Evolutionary conservation across 2,329 filamentous ascomycete species (phyloP).

Genomic region (Chrysosporium keratinophilum): DNA sequence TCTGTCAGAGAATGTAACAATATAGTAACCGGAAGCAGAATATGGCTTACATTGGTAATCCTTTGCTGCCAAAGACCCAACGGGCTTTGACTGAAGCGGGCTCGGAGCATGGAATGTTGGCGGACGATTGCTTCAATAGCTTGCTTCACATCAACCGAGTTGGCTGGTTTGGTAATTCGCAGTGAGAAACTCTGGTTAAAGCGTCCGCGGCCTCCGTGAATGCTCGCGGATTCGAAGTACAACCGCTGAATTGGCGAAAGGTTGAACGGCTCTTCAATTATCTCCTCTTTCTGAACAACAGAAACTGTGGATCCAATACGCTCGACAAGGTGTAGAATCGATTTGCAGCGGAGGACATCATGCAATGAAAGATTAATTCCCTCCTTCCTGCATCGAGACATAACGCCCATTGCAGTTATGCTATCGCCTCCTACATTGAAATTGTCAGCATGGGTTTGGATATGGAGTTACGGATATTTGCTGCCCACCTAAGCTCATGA

Average conservation of each 20-base stretch:
- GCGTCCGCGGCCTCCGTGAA: constrained; percentile 7
- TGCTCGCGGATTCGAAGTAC: constrained; percentile 15
- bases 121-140: constrained; percentile 16
- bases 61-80: constrained; percentile 14
- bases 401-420: constrained; percentile 43
- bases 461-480: neutral
- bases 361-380: constrained; percentile 39
- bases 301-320: constrained; percentile 26
- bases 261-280: constrained; percentile 15
- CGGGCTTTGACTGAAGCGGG: constrained; percentile 16
- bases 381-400: constrained; percentile 38
- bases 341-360: constrained; percentile 40
- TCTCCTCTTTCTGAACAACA: constrained; percentile 12
- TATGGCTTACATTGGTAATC: constrained; percentile 20
- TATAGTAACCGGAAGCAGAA: constrained; percentile 23
- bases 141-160: constrained; percentile 1
- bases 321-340: constrained; percentile 32
- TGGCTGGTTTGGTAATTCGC: constrained; percentile 7
- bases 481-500: constrained; percentile 26
- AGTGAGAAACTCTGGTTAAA: constrained; percentile 22
- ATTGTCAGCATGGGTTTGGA: neutral
- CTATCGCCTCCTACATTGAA: constrained; percentile 37
- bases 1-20: constrained; percentile 16
- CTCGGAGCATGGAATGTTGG: constrained; percentile 20
- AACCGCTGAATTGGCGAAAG: constrained; percentile 21